Evolutionary conservation across 164 flowering plant genomes (phyloP).

Genomic region (Vitis labrusca): DNA sequence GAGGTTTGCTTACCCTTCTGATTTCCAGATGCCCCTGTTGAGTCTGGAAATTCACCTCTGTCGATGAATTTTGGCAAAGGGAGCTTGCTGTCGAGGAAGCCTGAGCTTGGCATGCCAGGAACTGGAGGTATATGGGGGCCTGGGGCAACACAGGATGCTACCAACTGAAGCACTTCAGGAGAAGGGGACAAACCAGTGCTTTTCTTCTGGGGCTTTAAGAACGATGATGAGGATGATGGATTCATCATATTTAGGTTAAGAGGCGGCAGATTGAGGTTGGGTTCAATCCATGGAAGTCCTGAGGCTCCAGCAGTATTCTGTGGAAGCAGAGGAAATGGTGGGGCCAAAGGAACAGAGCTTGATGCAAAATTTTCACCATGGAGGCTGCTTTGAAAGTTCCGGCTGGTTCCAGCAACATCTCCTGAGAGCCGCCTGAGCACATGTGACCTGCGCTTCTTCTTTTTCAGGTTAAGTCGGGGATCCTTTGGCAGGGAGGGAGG

Average conservation of each 20-base stretch:
- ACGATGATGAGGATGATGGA: constrained; percentile 26
- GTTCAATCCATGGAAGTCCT: constrained; percentile 36
- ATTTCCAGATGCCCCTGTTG: constrained; percentile 24
- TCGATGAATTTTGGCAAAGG: constrained; percentile 29
- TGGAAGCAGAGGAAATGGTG: constrained; percentile 29
- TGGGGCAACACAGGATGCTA: constrained; percentile 65
- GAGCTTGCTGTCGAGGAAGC: constrained; percentile 24
- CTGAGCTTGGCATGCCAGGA: constrained; percentile 29
- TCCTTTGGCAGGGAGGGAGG: constrained; percentile 79
- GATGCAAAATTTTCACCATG: constrained; percentile 32
- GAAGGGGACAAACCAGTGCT: constrained; percentile 53
- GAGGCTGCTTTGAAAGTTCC: constrained; percentile 18
- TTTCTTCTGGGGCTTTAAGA: constrained; percentile 27
- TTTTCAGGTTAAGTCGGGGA: constrained; percentile 68
- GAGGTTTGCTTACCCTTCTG: constrained; percentile 21
- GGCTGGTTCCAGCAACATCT: constrained; percentile 31
- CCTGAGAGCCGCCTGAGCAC: constrained; percentile 17
- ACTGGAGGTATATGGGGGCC: constrained; percentile 29
- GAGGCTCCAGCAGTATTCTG: constrained; percentile 20
- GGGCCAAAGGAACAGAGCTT: constrained; percentile 27
- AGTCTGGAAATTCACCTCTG: constrained; percentile 14
- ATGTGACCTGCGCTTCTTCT: constrained; percentile 41
- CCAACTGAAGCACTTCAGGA: constrained; percentile 63
- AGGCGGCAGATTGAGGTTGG: constrained; percentile 35
- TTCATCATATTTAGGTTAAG: constrained; percentile 27